Conservation (phyloP, 495 filamentous ascomycete species). For the Hyaloscypha hepaticicola region DNA sequence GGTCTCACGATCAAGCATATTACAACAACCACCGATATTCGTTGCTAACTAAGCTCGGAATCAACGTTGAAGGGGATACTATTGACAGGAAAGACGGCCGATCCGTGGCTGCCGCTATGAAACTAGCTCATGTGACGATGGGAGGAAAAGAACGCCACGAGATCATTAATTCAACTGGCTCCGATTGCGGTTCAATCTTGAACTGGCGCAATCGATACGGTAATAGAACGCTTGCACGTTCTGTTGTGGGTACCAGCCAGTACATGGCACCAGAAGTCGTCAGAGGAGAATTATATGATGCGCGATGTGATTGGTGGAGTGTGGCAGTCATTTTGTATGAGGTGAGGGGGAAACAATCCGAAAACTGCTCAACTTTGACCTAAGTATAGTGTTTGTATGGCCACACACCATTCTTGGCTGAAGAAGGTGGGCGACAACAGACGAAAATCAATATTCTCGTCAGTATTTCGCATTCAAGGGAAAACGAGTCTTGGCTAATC, state of each 20-base stretch:
- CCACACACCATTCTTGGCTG: constrained; percentile 82
- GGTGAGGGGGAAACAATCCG: constrained; percentile 38
- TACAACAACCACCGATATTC: constrained; percentile 78
- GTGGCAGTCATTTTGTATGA: constrained; percentile 90
- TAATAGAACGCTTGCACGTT: constrained; percentile 71
- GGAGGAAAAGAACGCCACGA: constrained; percentile 52
- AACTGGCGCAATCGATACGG: constrained; percentile 77
- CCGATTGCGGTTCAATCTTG: constrained; percentile 54
- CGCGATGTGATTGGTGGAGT: constrained; percentile 95
- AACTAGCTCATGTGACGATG: constrained; percentile 46
- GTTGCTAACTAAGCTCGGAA: constrained; percentile 70
- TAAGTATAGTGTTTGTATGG: constrained; percentile 73
- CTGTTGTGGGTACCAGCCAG: constrained; percentile 93
- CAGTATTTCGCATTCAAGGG: constrained; percentile 34
- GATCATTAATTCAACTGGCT: constrained; percentile 17
- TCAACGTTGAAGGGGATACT: constrained; percentile 71
- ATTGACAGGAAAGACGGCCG: constrained; percentile 58
- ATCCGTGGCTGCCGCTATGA: constrained; percentile 46
- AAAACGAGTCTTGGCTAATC: neutral
- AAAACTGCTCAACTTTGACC: neutral
- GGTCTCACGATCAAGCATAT: constrained; percentile 85
- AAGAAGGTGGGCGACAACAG: constrained; percentile 66
- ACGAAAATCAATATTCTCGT: constrained; percentile 82
- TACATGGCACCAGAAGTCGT: constrained; percentile 98
- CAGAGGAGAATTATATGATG: constrained; percentile 80